Conservation (phyloP, 192 early-diverging fungal species). For the Umbelopsis sp. region DNA sequence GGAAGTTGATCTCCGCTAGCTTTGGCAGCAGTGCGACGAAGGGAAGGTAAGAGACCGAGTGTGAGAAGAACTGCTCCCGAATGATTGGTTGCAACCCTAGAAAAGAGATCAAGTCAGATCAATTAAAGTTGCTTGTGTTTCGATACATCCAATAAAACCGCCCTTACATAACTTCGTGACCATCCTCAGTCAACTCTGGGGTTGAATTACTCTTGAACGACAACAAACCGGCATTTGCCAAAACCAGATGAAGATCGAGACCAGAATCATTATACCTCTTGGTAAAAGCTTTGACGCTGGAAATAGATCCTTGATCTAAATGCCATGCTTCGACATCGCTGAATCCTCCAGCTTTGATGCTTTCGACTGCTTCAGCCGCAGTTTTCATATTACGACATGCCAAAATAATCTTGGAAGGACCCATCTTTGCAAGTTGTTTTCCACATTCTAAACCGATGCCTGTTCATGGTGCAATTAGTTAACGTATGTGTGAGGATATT, state of each 20-base stretch:
- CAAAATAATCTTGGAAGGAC: constrained; percentile 25
- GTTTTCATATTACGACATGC: constrained; percentile 28
- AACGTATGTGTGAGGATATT: background rate
- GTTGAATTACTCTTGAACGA: background rate
- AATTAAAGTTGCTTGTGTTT: background rate
- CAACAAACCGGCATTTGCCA: constrained; percentile 53
- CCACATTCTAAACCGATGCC: constrained; percentile 31
- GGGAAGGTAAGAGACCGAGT: constrained; percentile 22
- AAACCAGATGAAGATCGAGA: constrained; percentile 41
- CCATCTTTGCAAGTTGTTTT: constrained; percentile 24
- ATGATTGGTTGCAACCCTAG: constrained; percentile 31
- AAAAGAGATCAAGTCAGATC: background rate
- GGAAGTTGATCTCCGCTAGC: background rate
- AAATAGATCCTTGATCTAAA: constrained; percentile 29
- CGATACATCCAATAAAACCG: too few relatives aligned
- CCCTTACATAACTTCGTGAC: constrained; percentile 28
- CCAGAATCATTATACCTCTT: constrained; percentile 33
- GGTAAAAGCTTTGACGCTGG: constrained; percentile 38
- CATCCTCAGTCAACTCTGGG: constrained; percentile 18
- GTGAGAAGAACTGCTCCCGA: constrained; percentile 26
- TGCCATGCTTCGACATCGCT: constrained; percentile 24
- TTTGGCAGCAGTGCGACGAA: constrained; percentile 24
- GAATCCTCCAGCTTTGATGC: background rate
- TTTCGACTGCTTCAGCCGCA: constrained; percentile 20
- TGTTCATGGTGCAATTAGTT: background rate